Evolutionary conservation across 2,329 filamentous ascomycete genomes (phyloP).

Genomic region (Monilinia vaccinii-corymbosi): DNA sequence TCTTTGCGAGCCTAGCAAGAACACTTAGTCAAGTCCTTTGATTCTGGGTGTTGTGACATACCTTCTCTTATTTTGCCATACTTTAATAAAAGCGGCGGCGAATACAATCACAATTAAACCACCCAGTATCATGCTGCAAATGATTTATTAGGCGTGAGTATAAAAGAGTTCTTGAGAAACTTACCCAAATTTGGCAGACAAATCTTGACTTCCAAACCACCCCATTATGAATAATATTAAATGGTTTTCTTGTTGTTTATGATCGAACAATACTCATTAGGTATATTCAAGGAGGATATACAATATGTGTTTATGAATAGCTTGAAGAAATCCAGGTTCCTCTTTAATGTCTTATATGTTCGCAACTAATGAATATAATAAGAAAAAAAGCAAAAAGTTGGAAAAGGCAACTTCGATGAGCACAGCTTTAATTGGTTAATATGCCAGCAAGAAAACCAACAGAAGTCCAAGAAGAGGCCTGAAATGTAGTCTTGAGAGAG

Average conservation of each 20-base stretch:
- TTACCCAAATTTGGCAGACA: constrained; percentile 8
- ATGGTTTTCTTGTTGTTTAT: background rate
- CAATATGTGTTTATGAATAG: background rate
- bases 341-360: background rate
- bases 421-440: background rate
- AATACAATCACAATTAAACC: background rate
- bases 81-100: background rate
- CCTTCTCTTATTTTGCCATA: constrained; percentile 7
- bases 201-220: constrained; percentile 5
- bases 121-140: constrained; percentile 3
- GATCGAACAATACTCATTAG: background rate
- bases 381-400: background rate
- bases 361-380: background rate
- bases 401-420: background rate
- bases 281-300: background rate
- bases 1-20: constrained; percentile 4
- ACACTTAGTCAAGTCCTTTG: background rate
- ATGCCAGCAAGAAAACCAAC: background rate
- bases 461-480: background rate
- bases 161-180: background rate
- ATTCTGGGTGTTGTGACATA: background rate
- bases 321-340: background rate
- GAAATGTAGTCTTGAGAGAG: background rate
- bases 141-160: background rate
- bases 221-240: constrained; percentile 10